These are phyloP conservation scores for Phytophthora vignae DNA, from an alignment of 352 stramenopile genomes.

Conservation along the genomic window DNA sequence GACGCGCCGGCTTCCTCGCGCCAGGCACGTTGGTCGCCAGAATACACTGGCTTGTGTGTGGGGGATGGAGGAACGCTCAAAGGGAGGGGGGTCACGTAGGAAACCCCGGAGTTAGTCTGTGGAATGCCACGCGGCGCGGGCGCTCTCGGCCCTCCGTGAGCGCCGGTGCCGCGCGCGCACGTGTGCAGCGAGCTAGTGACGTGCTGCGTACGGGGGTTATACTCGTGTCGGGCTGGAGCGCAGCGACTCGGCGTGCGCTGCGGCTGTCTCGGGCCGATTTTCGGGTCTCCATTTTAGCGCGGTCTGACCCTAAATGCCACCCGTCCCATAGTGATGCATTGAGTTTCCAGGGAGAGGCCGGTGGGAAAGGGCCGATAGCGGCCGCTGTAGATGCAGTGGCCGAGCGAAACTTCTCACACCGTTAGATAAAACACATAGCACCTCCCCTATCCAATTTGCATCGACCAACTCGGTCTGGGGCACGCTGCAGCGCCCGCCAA, in stretches of 20 bases:
- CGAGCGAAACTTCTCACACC: not conserved
- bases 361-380: not conserved
- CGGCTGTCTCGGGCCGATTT: constrained; percentile 18
- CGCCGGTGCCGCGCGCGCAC: not conserved
- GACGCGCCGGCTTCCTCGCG: constrained; percentile 24
- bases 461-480: constrained; percentile 2
- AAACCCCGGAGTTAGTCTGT: constrained; percentile 34
- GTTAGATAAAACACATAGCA: not conserved
- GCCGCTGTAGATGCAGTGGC: not conserved
- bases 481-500: not conserved
- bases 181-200: constrained; percentile 7
- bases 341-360: constrained; percentile 26
- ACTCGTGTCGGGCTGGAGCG: constrained; percentile 6
- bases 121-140: constrained; percentile 30
- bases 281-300: constrained; percentile 22
- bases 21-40: constrained; percentile 5
- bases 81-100: constrained; percentile 52
- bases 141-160: constrained; percentile 14
- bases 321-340: constrained; percentile 35
- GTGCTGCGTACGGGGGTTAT: constrained; percentile 31
- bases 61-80: constrained; percentile 42
- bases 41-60: constrained; percentile 29
- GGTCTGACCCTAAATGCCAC: constrained; percentile 31
- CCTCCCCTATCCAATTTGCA: constrained; percentile 17
- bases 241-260: not conserved